Base-by-base conservation (phyloP, 345 rosid genomes). In the Arabis hirsuta region DNA sequence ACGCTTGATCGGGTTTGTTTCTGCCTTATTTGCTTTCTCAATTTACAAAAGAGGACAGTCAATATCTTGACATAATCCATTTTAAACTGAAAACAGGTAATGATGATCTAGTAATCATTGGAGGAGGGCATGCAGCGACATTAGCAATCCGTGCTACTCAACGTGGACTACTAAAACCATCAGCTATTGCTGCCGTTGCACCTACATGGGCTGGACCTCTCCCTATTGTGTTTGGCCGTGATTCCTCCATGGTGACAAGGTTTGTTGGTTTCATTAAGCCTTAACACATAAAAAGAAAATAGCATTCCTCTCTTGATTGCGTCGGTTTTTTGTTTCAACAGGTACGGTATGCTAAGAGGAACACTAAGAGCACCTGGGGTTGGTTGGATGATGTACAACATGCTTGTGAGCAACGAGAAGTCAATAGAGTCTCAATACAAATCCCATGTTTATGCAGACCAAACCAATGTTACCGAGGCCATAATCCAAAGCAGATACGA, bases 141-240 rank as follows among this genome's bases (percentile, higher is more conserved):
- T 63, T 87, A 53, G 71, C 80, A 55, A 74, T 88, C 55, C 87
- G 90, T 80, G 98, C 97, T 31, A 79, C 88, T 1, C 82, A 78
- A 70, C 90, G 89, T 68, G 88, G 84, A 76, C 74, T 93, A 82
- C 86, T 89, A 69, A 89, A 89, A 78, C 91, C 96, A 57, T 78
- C 80, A 71, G 97, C 94, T 47, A 86, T 87, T 48, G 94, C 95
- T 62, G 95, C 95, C 9, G 89, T 90, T 56, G 97, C 98, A 16
- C 96, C 97, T 32, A 93, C 97, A 59, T 89, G 94, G 96, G 94
- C 96, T 67, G 97, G 97, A 45, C 97, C 96, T 48, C 89, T 93
- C 24, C 98, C 94, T 36, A 86, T 93, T 54, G 96, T 90, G 27
- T 93, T 93, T 74, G 97, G 95, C 62, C 90, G 96, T 71, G 97